Base-by-base conservation (phyloP, 1,284 basidiomycete genomes). In the Chondrostereum purpureum region DNA sequence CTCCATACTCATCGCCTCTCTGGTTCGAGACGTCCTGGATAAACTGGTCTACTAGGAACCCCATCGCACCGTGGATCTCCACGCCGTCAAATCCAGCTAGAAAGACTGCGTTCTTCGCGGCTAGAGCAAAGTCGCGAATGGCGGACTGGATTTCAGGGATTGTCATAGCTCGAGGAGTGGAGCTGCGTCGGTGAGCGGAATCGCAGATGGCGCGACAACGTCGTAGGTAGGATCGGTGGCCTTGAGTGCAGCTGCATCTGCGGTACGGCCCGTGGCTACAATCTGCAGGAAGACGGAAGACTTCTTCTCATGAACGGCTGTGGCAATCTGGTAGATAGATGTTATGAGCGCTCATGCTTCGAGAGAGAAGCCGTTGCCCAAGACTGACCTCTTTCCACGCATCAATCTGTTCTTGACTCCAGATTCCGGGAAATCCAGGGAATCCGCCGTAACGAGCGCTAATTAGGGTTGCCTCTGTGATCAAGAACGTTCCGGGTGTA, bases 81-180 rank as follows among this genome's bases (percentile, higher is more conserved):
- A 90, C 74, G 36, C 80, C 80, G 59, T 91, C 86, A 33, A 70
- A 67, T 1, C 78, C 76, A 33, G 73, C 75, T 12, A 58, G 43
- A 64, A 75, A 64, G 36, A 80, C 48, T 56, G 75, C 59, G 57
- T 76, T 49, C 64, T 72, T 75, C 4, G 84, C 77, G 10, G 72
- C 77, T 2, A 70, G 65, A 57, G 58, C 80, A 52, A 79, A 92
- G 0, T 74, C 79, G 27, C 74, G 55, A 17, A 83, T 73, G 39
- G 91, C 49, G 19, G 63, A 60, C 51, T 77, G 64, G 49, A 92
- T 79, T 34, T 80, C 77, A 12, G 63, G 60, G 34, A 52, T 60
- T 0, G 62, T 62, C 40, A 69, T 45, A 12, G 56, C 56, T 8
- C 65, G 63, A 0, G n/a, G n/a, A 70, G 72, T 10, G 65, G 47